Base-by-base conservation (phyloP, 2,329 filamentous ascomycete genomes). In the Chaetomium olivaceum region DNA sequence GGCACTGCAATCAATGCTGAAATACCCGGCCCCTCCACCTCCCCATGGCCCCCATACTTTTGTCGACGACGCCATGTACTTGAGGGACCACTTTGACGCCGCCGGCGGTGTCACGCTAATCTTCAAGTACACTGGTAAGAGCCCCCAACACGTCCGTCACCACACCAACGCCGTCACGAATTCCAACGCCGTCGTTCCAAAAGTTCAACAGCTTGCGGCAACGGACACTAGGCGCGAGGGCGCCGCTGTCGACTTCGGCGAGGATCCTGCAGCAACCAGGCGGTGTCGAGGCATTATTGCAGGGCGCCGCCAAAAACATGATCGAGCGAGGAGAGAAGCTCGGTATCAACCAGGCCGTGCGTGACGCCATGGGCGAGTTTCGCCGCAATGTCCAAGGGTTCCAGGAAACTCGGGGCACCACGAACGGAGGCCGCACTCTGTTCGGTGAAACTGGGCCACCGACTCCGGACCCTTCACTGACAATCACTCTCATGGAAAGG, bases 361-460 rank as follows among this genome's bases (percentile, higher is more conserved):
- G 91, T n/a, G 91, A 91, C 70, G 91, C 91, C 21, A 85, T 95
- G 73, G 89, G 88, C 9, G 92, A 96, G 76, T 89, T 94, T 58
- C 86, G 86, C 66, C 90, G 90, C 72, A 93, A 92, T 70, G 86
- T 93, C 70, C 85, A 90, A 72, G 85, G 84, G 33, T 81, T 90
- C 36, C 89, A 91, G 68, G 85, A 86, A 64, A 80, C 82, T 2
- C 80, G 83, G 36, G 80, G 78, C 33, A 75, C 78, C 16, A 77
- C 79, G 25, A 78, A 77, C 59, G 74, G 77, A 7, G 73, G 76
- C 12, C 76, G 75, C 52, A 75, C 77, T 50, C 69, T 78, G 1
- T 74, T 80, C 25, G 72, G 71, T 3, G 78, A 81, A 16, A 59
- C 70, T 73, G 11, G 68, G 71, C 55, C 73, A 69, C 27, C 63